Conservation (phyloP, 2,329 filamentous ascomycete species). For the Leptoxyphium fumago region DNA sequence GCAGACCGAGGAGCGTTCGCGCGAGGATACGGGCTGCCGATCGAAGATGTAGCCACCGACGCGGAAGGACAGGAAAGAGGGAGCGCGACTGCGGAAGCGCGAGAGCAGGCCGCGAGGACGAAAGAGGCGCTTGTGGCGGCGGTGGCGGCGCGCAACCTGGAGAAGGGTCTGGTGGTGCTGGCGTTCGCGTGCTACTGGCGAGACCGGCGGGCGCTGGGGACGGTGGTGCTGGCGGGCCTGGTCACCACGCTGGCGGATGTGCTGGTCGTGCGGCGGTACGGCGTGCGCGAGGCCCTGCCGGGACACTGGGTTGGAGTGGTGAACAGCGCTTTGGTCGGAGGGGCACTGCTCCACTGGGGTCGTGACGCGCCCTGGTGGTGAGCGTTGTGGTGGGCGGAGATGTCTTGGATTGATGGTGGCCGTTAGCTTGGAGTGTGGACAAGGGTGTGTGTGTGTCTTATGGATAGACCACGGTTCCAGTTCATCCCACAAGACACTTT, state of each 20-base stretch:
- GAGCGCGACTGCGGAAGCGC: not conserved
- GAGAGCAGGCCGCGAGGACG: conserved; percentile 7
- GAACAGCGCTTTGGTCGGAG: conserved; percentile 15
- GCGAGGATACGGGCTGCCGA: conserved; percentile 20
- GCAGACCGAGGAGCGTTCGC: conserved; percentile 19
- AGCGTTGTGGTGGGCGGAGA: not conserved
- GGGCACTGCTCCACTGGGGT: conserved; percentile 16
- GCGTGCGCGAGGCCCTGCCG: conserved; percentile 11
- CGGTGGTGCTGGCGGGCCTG: conserved; percentile 12
- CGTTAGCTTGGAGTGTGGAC: too few relatives aligned
- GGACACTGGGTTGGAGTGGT: conserved; percentile 17
- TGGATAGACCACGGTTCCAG: too few relatives aligned
- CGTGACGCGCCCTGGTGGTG: conserved; percentile 9
- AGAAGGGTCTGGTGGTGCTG: conserved; percentile 17
- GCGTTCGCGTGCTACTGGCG: conserved; percentile 18
- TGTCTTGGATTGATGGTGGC: too few relatives aligned
- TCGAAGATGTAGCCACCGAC: not conserved
- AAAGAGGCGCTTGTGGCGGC: conserved; percentile 15
- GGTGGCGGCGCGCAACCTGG: conserved; percentile 17
- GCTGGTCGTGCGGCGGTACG: conserved; percentile 16
- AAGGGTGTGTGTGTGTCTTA: too few relatives aligned
- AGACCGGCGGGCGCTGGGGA: conserved; percentile 17
- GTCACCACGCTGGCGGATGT: conserved; percentile 18
- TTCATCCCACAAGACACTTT: too few relatives aligned
- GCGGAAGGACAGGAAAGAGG: not conserved